Conservation (phyloP, 371 early-diverging fungal species). For the Lichtheimia ramosa region DNA sequence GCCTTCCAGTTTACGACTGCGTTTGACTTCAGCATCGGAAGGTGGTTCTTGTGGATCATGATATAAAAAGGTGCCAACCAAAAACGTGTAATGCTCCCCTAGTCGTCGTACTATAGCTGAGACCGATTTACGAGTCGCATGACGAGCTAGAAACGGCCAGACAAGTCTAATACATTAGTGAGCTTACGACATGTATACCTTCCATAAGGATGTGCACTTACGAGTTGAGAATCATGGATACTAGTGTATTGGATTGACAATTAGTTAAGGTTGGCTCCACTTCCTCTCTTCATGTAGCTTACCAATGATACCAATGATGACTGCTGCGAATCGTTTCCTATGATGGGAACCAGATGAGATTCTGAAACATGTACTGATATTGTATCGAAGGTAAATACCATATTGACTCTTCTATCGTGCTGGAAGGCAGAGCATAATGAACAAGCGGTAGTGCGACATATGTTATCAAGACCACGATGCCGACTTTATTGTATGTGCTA, state of each 20-base stretch:
- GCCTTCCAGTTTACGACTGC: constrained; percentile 34
- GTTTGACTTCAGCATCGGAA: constrained; percentile 28
- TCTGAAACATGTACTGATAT: not conserved
- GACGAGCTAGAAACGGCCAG: constrained; percentile 66
- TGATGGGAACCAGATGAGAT: not conserved
- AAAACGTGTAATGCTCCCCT: constrained; percentile 42
- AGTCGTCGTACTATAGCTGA: constrained; percentile 32
- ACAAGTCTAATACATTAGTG: constrained; percentile 30
- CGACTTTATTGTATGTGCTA: constrained; percentile 44
- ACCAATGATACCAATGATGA: constrained; percentile 52
- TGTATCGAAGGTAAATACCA: constrained; percentile 24
- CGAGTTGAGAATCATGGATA: constrained; percentile 53
- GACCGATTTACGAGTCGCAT: constrained; percentile 51
- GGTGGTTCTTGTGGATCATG: constrained; percentile 23
- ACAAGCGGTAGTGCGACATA: constrained; percentile 41
- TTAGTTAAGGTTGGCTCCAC: too few species aligned
- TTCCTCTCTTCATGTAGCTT: not conserved
- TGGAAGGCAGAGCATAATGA: constrained; percentile 29
- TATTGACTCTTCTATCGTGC: constrained; percentile 32
- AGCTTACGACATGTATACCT: not conserved
- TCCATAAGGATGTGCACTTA: constrained; percentile 17
- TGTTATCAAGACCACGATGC: constrained; percentile 40
- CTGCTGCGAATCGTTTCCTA: constrained; percentile 50
- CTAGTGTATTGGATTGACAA: not conserved
- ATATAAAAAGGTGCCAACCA: constrained; percentile 42